A percentile compares a stretch with the other conserved stretches of the same genome.
These are phyloP conservation scores for Sclerotiophoma versabilis DNA, from an alignment of 2,329 filamentous ascomycete species.

Conservation along the genomic window DNA sequence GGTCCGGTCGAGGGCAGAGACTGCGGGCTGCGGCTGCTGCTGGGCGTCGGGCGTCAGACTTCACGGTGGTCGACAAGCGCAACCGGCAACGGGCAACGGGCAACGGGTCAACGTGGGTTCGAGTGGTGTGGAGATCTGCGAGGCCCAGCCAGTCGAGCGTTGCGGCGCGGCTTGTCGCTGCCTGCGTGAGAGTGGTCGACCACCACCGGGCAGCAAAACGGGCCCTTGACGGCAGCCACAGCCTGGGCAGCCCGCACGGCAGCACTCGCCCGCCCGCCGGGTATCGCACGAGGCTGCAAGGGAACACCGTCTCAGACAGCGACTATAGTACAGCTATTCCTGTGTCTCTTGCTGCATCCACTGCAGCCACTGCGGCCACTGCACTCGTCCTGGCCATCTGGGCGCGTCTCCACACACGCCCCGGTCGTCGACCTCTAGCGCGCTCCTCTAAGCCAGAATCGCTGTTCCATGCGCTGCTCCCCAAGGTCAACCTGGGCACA, in stretches of 20 bases:
- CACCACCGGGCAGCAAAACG: background rate
- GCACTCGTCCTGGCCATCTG: background rate
- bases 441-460: slow-evolving; percentile 2
- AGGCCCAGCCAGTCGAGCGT: slow-evolving; percentile 9
- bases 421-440: slow-evolving; percentile 5
- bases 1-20: slow-evolving; percentile 9
- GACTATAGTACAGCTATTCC: no score
- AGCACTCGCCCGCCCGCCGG: background rate
- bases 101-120: slow-evolving; percentile 23
- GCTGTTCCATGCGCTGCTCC: slow-evolving; percentile 7
- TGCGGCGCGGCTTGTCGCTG: slow-evolving; percentile 2
- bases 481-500: slow-evolving; percentile 5
- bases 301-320: slow-evolving; percentile 8
- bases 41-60: no score
- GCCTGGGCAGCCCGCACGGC: slow-evolving; percentile 5
- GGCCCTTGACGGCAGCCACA: background rate
- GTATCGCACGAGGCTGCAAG: slow-evolving; percentile 13
- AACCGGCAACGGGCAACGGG: slow-evolving; percentile 13
- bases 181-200: background rate
- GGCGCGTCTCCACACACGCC: background rate
- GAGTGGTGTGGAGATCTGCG: slow-evolving; percentile 14
- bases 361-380: background rate
- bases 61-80: slow-evolving; percentile 9
- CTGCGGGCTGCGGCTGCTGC: no score
- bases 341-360: background rate